Conservation (phyloP, 2,329 filamentous ascomycete species). For the Lasiodiplodia hormozganensis region DNA sequence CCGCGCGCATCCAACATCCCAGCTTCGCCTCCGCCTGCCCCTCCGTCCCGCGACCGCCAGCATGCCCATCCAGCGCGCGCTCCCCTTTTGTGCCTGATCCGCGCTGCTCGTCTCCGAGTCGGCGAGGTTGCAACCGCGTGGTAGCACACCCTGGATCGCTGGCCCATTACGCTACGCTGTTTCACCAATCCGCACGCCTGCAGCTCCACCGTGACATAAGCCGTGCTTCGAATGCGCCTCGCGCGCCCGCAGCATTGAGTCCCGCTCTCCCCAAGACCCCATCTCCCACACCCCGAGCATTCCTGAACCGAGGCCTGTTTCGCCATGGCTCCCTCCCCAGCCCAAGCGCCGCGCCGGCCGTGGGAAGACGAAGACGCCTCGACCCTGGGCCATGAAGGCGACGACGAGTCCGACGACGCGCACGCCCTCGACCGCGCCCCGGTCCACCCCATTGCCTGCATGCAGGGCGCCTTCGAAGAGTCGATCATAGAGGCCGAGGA, state of each 20-base stretch:
- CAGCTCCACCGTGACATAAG: slow-evolving; percentile 29
- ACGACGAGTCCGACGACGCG: slow-evolving; percentile 29
- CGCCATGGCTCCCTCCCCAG: slow-evolving; percentile 24
- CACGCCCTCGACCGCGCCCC: slow-evolving; percentile 41
- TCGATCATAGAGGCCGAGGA: slow-evolving; percentile 71
- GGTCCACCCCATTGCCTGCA: slow-evolving; percentile 74
- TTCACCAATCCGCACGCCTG: slow-evolving; percentile 29
- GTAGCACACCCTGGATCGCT: slow-evolving; percentile 28
- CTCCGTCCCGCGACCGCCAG: slow-evolving; percentile 10
- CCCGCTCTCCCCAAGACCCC: slow-evolving; percentile 21
- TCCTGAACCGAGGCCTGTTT: slow-evolving; percentile 19
- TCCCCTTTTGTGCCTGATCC: slow-evolving; percentile 27
- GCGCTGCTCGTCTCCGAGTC: slow-evolving; percentile 16
- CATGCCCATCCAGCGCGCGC: slow-evolving; percentile 17
- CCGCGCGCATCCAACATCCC: background rate
- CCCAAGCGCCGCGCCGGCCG: slow-evolving; percentile 6
- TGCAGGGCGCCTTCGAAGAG: slow-evolving; percentile 85
- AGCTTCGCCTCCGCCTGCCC: background rate
- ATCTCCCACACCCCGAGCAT: slow-evolving; percentile 18
- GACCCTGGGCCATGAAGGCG: slow-evolving; percentile 25
- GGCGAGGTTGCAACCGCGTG: slow-evolving; percentile 22
- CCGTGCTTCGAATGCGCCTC: slow-evolving; percentile 20
- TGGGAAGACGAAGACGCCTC: slow-evolving; percentile 28
- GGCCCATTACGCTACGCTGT: slow-evolving; percentile 27
- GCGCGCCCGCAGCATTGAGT: slow-evolving; percentile 27